phyloP scores from a whole-genome alignment of 192 early-diverging fungal genomes.

The Coemansia sp. region DNA sequence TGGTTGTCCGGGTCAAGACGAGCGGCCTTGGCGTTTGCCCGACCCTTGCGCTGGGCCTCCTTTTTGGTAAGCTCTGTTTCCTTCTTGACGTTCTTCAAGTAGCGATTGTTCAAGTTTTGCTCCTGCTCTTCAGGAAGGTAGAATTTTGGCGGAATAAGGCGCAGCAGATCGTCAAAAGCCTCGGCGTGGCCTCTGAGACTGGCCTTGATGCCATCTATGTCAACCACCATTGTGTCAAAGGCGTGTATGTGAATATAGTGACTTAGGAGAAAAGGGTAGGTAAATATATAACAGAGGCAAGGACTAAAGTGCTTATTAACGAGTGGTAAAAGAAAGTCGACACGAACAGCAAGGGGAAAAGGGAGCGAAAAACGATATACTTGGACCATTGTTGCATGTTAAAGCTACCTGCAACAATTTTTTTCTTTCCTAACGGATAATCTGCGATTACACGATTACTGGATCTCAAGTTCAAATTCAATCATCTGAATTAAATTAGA shows the following conservation, averaged over 20 bases:
- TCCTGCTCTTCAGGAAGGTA: conserved; percentile 71
- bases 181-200: conserved; percentile 63
- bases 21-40: conserved; percentile 20
- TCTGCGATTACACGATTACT: too few species aligned
- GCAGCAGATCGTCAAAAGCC: conserved; percentile 72
- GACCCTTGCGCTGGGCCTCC: conserved; percentile 81
- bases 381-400: too few species aligned
- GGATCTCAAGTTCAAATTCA: not conserved
- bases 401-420: too few species aligned
- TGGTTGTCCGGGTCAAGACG: conserved; percentile 80
- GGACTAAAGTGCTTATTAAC: too few species aligned
- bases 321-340: too few species aligned
- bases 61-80: conserved; percentile 84
- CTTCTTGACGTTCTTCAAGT: conserved; percentile 81
- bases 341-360: not conserved
- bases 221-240: not conserved
- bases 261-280: not conserved
- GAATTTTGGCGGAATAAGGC: conserved; percentile 80
- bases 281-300: too few species aligned
- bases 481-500: not conserved
- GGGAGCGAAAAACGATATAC: not conserved
- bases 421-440: too few species aligned
- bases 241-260: too few species aligned
- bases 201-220: conserved; percentile 47
- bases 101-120: conserved; percentile 46